Base-by-base conservation (phyloP, 2,329 filamentous ascomycete genomes). In the Ophiostoma pallidulum region DNA sequence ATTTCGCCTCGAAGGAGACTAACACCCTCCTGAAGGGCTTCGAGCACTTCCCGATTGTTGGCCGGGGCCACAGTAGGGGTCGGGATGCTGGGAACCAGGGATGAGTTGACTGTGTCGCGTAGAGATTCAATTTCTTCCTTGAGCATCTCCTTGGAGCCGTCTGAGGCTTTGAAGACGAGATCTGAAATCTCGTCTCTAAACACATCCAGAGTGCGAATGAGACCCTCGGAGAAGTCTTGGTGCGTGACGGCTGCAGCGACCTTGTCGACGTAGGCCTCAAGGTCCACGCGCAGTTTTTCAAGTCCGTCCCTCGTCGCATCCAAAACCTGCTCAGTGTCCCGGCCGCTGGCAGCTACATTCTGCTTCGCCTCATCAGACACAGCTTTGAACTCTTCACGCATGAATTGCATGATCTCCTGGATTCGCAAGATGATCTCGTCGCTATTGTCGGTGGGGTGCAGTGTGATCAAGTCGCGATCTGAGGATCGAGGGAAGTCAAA, bases 281-380 rank as follows among this genome's bases (percentile, higher is more conserved):
- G 86, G 50, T 94, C 85, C 12, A 71, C 68, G 10, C 88, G 81
- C 7, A 97, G 75, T 55, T 78, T 82, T 56, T 94, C 88, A 13
- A 95, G 74, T 0, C 89, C 89, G 60, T 94, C 87, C 56, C 88
- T 91, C 37, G 94, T 82, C 1, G 88, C 86, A 62, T 92, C 86
- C 4, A 96, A 71, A 12, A 94, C 81, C 62, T 95, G 87, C 62
- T 95, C 89, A 0, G 88, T 91, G 60, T 92, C 87, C 49, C 81
- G 77, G 35, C 84, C 86, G 56, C 81, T 86, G 52, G 84, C 82
- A 3, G 85, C 79, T 18, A 87, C 82, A 56, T 88, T 91, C 57
- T 91, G 78, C 62, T 90, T 89, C 10, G 77, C 74, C 57, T 81
- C 78, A 24, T 80, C 73, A 0, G 78, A 79, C 2, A 79, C 68